Evolutionary conservation across 805 yeast genomes (phyloP).

Genomic region (Nakazawaea anatomiae): DNA sequence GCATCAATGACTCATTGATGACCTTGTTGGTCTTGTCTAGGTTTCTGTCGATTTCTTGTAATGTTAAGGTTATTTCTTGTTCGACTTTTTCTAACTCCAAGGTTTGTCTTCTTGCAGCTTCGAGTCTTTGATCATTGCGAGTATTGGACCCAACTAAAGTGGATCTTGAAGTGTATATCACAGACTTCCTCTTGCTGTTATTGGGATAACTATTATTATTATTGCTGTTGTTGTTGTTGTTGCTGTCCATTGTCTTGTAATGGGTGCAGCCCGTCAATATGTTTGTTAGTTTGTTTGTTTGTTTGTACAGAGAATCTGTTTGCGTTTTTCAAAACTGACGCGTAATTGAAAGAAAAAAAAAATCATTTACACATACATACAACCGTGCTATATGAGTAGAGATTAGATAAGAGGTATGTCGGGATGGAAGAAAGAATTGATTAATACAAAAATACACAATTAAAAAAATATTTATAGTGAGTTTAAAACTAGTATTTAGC

Average conservation of each 20-base stretch:
- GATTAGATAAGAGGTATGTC: too few species aligned
- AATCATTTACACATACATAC: too few species aligned
- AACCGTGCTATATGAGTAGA: too few species aligned
- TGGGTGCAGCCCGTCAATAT: too few species aligned
- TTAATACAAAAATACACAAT: too few species aligned
- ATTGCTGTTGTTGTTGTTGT: neutral
- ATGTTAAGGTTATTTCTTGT: slow-evolving; percentile 68
- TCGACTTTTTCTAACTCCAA: slow-evolving; percentile 60
- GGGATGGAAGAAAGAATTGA: too few species aligned
- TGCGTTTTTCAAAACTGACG: neutral
- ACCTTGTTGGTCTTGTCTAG: slow-evolving; percentile 61
- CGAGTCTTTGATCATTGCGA: neutral
- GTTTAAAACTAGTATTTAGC: neutral
- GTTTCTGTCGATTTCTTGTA: slow-evolving; percentile 77
- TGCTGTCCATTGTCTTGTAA: neutral
- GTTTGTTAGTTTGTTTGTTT: too few species aligned
- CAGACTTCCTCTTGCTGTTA: slow-evolving; percentile 6
- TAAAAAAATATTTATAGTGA: neutral
- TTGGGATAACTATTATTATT: neutral
- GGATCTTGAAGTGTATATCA: slow-evolving; percentile 8
- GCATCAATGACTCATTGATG: slow-evolving; percentile 63
- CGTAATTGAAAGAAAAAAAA: neutral
- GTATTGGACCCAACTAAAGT: slow-evolving; percentile 5
- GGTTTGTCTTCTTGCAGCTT: slow-evolving; percentile 6
- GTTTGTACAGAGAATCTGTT: too few species aligned